Base-by-base conservation (phyloP, 2,329 filamentous ascomycete genomes). In the Calycina herbarum region DNA sequence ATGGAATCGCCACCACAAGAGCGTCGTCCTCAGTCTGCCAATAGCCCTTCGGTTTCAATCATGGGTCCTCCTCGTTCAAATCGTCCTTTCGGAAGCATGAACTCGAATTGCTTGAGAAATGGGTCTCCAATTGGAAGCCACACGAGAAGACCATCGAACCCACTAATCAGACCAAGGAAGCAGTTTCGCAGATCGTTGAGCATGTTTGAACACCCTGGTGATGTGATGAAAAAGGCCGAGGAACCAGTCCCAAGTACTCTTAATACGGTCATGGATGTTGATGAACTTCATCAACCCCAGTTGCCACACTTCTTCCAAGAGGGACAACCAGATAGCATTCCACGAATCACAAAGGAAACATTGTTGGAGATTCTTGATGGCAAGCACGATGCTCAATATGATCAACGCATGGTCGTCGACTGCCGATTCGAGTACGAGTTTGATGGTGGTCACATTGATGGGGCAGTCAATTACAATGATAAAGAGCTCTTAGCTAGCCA, bases 341-440 rank as follows among this genome's bases (percentile, higher is more conserved):
- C 95, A 62, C 89, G 95, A 70, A 97, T 99, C 75, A 87, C 88
- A 64, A 89, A 89, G 75, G 84, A 88, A 60, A 97, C 93, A 2
- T 85, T 99, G 77, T 80, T 97, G 64, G 86, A 93, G n/a, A 86
- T 99, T 42, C 83, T 99, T 68, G 91, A 97, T 77, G 93, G 93
- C 67, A 90, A 91, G 72, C 97, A 89, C 79, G 86, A 88, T 73
- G 83, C 89, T 31, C 78, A 86, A 29, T 98, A 91, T 77, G 88
- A 93, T 67, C 86, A 94, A 76, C 89, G 92, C 77, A 86, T 96
- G 78, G 85, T 99, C 74, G 90, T 99, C 74, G 95, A 99, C 78
- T 99, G 95, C 78, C 91, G 95, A 24, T 99, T 99, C 76, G 95
- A 99, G 82, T 99, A 99, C 78, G 95, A 99, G 80, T 99, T 96